Conservation (phyloP, 1,284 basidiomycete genomes). For the Agroathelia rolfsii region DNA sequence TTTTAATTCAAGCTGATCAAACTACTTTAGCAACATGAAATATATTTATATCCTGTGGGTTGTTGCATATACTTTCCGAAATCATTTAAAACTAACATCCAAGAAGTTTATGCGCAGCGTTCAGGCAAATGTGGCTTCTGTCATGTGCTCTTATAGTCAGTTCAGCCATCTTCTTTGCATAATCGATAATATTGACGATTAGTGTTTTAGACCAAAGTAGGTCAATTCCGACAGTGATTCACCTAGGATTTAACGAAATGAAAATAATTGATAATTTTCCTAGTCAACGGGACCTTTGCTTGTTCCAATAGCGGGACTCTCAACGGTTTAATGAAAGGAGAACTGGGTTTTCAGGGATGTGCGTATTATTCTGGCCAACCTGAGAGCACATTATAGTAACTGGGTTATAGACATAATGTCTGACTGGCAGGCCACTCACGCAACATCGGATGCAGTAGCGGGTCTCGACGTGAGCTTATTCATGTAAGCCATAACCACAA, state of each 20-base stretch:
- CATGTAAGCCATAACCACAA: neutral
- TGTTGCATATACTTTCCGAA: constrained; percentile 1
- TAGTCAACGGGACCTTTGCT: constrained; percentile 55
- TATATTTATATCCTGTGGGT: constrained; percentile 13
- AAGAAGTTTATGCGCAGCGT: constrained; percentile 51
- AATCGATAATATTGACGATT: constrained; percentile 26
- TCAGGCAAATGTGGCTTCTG: constrained; percentile 53
- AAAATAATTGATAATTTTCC: too few relatives aligned
- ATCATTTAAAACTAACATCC: constrained; percentile 13
- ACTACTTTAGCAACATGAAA: constrained; percentile 38
- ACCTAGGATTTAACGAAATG: too few relatives aligned
- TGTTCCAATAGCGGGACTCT: constrained; percentile 61
- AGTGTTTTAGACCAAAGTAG: constrained; percentile 35
- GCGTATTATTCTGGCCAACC: constrained; percentile 14
- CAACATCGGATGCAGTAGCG: constrained; percentile 13
- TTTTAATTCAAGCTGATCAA: constrained; percentile 3
- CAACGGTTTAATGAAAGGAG: constrained; percentile 65
- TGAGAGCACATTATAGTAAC: neutral
- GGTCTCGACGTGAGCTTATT: constrained; percentile 48
- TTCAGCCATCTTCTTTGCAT: constrained; percentile 20
- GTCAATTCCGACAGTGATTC: too few relatives aligned
- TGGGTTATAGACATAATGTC: constrained; percentile 34
- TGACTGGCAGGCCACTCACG: constrained; percentile 37
- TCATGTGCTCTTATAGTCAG: constrained; percentile 65
- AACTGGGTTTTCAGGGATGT: constrained; percentile 68